Evolutionary conservation across 2,329 filamentous ascomycete genomes (phyloP).

Genomic region (Colletotrichum cuscutae): DNA sequence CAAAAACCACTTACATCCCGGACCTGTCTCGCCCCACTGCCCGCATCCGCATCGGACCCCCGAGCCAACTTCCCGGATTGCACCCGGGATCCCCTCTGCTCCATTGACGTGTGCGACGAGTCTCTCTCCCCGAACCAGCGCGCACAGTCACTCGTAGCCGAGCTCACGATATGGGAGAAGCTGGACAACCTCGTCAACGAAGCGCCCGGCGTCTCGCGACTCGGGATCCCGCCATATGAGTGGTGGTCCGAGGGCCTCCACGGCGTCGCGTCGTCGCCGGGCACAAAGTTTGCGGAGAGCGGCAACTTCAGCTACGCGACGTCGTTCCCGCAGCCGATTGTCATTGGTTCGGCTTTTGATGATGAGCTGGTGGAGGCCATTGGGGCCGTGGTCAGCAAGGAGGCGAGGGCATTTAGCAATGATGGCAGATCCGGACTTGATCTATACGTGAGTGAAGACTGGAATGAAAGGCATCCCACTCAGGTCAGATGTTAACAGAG

Average conservation of each 20-base stretch:
- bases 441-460: slow-evolving; percentile 54
- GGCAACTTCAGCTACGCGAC: slow-evolving; percentile 70
- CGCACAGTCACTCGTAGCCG: slow-evolving; percentile 58
- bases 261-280: slow-evolving; percentile 65
- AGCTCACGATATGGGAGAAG: slow-evolving; percentile 64
- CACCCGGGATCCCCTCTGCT: slow-evolving; percentile 40
- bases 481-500: neutral
- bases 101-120: slow-evolving; percentile 57
- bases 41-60: neutral
- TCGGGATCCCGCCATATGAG: slow-evolving; percentile 68
- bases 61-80: slow-evolving; percentile 39
- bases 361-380: slow-evolving; percentile 68
- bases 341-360: slow-evolving; percentile 71
- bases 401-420: slow-evolving; percentile 74
- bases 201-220: slow-evolving; percentile 59
- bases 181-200: slow-evolving; percentile 57
- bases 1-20: slow-evolving; percentile 13
- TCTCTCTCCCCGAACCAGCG: slow-evolving; percentile 51
- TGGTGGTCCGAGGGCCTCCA: slow-evolving; percentile 74
- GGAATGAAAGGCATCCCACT: too few relatives aligned
- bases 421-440: slow-evolving; percentile 64
- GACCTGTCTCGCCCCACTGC: slow-evolving; percentile 1
- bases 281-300: slow-evolving; percentile 61
- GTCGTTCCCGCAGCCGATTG: slow-evolving; percentile 73
- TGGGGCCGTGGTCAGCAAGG: slow-evolving; percentile 64